Conservation (phyloP, 495 filamentous ascomycete species). For the Neurospora terricola region DNA sequence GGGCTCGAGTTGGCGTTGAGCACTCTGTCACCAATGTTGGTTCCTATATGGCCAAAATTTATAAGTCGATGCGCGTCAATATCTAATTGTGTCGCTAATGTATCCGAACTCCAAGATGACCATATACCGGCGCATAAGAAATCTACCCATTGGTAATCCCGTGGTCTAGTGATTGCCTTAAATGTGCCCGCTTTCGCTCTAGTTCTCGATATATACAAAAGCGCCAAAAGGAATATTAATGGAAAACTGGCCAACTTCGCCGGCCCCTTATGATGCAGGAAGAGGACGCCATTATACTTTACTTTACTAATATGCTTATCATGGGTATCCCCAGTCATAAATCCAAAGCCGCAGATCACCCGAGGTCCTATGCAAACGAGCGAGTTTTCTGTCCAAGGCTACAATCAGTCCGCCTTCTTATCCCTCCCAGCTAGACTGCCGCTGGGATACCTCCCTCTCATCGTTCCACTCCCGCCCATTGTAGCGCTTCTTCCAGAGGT, state of each 20-base stretch:
- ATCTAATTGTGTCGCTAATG: background rate
- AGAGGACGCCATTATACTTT: background rate
- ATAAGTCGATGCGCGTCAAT: background rate
- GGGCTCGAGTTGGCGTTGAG: background rate
- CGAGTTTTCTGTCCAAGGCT: background rate
- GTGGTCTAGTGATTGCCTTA: background rate
- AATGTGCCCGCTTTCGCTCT: background rate
- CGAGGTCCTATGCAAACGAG: background rate
- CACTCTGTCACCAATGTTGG: background rate
- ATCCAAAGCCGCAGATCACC: background rate
- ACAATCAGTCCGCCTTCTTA: conserved; percentile 27
- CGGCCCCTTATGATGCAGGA: background rate
- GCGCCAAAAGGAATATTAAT: background rate
- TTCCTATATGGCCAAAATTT: background rate
- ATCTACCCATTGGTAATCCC: background rate
- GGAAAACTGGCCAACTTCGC: background rate
- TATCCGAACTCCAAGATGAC: background rate
- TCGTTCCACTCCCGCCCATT: conserved; percentile 14
- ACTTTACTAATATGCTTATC: background rate
- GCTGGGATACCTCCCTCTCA: background rate
- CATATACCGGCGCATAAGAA: background rate
- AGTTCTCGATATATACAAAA: background rate
- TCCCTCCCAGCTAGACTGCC: background rate
- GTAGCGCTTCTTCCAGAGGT: conserved; percentile 24
- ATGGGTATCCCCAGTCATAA: background rate